Base-by-base conservation (phyloP, 1,139 yeast genomes). In the Blastobotrys aristatus region DNA sequence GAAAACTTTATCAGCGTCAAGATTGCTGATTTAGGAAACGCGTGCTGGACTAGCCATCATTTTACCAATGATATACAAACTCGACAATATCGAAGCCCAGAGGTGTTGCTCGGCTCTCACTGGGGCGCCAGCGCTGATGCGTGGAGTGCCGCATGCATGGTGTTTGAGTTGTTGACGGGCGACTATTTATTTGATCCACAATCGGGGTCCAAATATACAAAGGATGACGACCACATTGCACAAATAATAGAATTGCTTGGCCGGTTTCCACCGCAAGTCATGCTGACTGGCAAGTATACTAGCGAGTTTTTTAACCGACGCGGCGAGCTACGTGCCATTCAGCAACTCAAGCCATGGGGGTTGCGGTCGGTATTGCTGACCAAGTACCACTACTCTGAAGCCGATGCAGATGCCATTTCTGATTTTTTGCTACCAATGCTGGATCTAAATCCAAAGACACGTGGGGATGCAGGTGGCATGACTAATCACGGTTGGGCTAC, bases 121-220 rank as follows among this genome's bases (percentile, higher is more conserved):
- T 87, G 95, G 95, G 95, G 96, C 11, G 84, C 89, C 38, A 78
- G 85, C 43, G 79, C 89, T 1, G 96, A 87, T 63, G 71, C 84
- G 41, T 87, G 96, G 96, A 82, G 90, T 33, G 70, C 81, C 62
- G 95, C 90, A 0, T 87, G 96, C 67, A 72, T 88, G 58, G 70
- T 83, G 1, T 87, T 87, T 63, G 96, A 87, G 66, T 72, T 87
- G 35, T 67, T 87, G 46, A 86, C 96, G 2, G 95, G 95, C 3
- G 95, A 88, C 64, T 87, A 82, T 59, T 66, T 87, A 45, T 88
- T 87, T 65, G 94, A 86, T 62, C 95, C 96, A 10, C 84, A 79
- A 49, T 76, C 75, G 47, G 88, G 89, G 7, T 69, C 70, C 46
- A 58, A 67, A 37, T 86, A 82, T 61, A 68, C 75, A 50, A 84